phyloP scores from a whole-genome alignment of 2,329 filamentous ascomycete genomes.

The Pestalotiopsis sp. region DNA sequence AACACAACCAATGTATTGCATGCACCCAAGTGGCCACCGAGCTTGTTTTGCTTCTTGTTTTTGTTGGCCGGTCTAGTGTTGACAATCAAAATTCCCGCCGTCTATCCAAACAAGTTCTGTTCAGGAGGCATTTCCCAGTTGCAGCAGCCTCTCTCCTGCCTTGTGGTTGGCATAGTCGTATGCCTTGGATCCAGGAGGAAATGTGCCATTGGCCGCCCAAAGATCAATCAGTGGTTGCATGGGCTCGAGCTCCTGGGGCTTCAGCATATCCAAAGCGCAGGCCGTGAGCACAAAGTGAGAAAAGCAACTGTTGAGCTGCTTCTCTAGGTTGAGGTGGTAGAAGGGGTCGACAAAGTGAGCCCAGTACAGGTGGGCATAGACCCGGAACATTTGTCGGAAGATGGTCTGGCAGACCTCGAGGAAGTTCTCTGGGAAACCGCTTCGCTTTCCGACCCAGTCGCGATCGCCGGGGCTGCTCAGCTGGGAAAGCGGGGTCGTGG shows the following conservation, averaged over 20 bases:
- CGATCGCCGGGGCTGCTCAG: slow-evolving; percentile 60
- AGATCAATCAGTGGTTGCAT: slow-evolving; percentile 94
- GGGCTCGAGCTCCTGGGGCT: slow-evolving; percentile 87
- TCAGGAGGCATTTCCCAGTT: slow-evolving; percentile 35
- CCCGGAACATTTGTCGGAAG: slow-evolving; percentile 97
- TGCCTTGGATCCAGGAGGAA: slow-evolving; percentile 73
- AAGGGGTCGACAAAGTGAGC: slow-evolving; percentile 86
- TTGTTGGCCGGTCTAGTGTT: neutral
- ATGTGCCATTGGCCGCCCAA: slow-evolving; percentile 85
- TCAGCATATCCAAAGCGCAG: slow-evolving; percentile 79
- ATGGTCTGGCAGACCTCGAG: slow-evolving; percentile 88
- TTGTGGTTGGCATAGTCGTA: slow-evolving; percentile 65
- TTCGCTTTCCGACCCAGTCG: slow-evolving; percentile 87
- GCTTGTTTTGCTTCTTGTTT: neutral
- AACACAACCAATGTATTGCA: neutral
- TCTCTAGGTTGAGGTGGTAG: slow-evolving; percentile 78
- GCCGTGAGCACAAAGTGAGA: slow-evolving; percentile 81
- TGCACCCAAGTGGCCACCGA: neutral
- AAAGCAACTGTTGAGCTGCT: slow-evolving; percentile 85
- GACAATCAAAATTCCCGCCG: neutral
- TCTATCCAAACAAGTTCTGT: neutral
- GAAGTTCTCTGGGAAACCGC: slow-evolving; percentile 90
- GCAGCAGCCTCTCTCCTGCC: slow-evolving; percentile 59
- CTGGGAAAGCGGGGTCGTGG: slow-evolving; percentile 60
- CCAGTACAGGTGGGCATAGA: slow-evolving; percentile 98